Evolutionary conservation across 345 rosid species (phyloP), one percentile per base, ranked within the genome.

Genomic region (Euphorbia pulcherrima): DNA sequence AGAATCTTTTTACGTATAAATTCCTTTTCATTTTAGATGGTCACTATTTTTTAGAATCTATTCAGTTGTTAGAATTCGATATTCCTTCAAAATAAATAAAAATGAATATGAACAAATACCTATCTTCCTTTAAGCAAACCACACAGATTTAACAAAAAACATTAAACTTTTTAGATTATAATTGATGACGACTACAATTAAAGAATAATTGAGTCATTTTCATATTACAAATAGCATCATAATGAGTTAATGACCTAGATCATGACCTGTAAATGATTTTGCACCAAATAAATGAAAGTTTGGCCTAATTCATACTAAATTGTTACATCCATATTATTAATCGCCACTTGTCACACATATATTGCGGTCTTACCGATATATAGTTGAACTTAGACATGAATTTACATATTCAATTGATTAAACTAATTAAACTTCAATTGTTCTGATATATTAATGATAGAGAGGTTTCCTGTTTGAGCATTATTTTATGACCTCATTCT

Each of bases 191-290:
- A 2, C 2, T 18, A 21, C n/a, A 59, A 57, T 55, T 29, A 50
- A 64, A 57, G 6, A 20, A 2, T 23, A 62, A 57, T 37, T 1
- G 18, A 62, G 39, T 58, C n/a, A 46, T 41, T 28, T 60, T 48
- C 40, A 4, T 53, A 5, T 33, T 63, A 63, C 16, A 14, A 41
- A 41, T 8, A 7, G 11, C 11, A 41, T 41, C 47, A 41, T 12
- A 33, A 33, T 33, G 37, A 33, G 37, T 33, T 48, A 63, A 23
- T 63, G 40, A 72, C 56, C 29, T 33, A 62, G 66, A 75, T 57
- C 4, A 70, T 33, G 24, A 74, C 48, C 50, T n/a, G 46, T 39
- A 9, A 27, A 35, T 63, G 17, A 63, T 20, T n/a, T 29, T n/a
- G 24, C 48, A 65, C 59, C 35, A 53, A 60, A 7, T 37, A 39